Base-by-base conservation (phyloP, 2,329 filamentous ascomycete species). In the Leptodontidium sp. region DNA sequence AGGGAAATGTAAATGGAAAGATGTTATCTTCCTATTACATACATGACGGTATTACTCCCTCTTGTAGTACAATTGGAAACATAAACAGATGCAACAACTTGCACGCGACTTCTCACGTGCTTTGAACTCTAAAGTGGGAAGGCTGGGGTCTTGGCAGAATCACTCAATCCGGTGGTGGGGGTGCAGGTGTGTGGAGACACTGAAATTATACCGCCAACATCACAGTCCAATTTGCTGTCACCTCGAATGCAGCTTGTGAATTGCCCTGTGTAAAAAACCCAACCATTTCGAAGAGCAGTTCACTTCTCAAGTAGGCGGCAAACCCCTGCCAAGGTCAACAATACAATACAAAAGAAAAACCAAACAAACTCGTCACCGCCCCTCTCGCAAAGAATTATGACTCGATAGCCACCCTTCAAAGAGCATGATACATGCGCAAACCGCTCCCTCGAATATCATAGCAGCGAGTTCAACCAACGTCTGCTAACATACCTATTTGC, bases 391-490 rank as follows among this genome's bases (percentile, higher is more conserved):
- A 68, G 61, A 71, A 72, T 69, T 69, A 77, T 77, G 74, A 75
- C 71, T 74, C 69, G 71, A 73, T 76, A 74, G 73, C 70, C 68
- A 50, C 55, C 47, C 15, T 43, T 65, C 59, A 61, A 61, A 68
- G 74, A 76, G 75, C 73, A 75, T 75, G 75, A 68, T 70, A 69
- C 68, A 73, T 74, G 73, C 73, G 67, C 67, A 47, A 38, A 65
- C 40, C 26, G 35, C 52, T 57, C 53, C 17, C 35, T 45, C 40
- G 29, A 53, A 43, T 24, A 64, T 21, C 66, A 70, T 67, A 65
- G 66, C 61, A 69, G 52, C 66, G 70, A 65, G 70, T 73, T 66
- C 66, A 53, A 62, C 70, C 64, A 58, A 55, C 70, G 40, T 53
- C 55, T 61, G 57, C 61, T 55, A 29, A 38, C 53, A 32, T 26